phyloP scores from a whole-genome alignment of 805 yeast genomes.

The Saccharomycopsis malanga region DNA sequence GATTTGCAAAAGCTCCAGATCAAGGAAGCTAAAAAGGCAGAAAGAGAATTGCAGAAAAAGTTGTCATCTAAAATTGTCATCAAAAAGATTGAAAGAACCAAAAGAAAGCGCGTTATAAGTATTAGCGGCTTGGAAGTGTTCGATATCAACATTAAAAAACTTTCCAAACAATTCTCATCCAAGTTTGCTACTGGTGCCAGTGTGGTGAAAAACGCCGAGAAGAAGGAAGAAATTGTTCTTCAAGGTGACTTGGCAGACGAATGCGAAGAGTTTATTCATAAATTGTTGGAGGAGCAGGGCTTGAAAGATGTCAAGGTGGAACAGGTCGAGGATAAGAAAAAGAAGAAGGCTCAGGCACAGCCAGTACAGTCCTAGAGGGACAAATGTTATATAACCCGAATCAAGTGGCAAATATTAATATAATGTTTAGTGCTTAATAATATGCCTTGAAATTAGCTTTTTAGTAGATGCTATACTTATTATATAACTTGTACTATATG shows the following conservation, averaged over 20 bases:
- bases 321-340: slow-evolving; percentile 71
- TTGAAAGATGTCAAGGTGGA: slow-evolving; percentile 83
- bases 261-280: slow-evolving; percentile 68
- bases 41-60: slow-evolving; percentile 73
- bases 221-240: slow-evolving; percentile 83
- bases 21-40: slow-evolving; percentile 78
- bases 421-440: no score
- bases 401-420: no score
- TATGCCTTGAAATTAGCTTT: no score
- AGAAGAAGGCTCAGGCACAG: slow-evolving; percentile 23
- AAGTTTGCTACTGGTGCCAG: slow-evolving; percentile 96
- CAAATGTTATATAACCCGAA: no score
- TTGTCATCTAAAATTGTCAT: slow-evolving; percentile 74
- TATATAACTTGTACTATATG: neutral
- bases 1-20: slow-evolving; percentile 80
- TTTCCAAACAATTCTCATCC: slow-evolving; percentile 86
- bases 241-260: slow-evolving; percentile 96
- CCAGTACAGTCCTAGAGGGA: no score
- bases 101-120: slow-evolving; percentile 80
- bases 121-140: slow-evolving; percentile 84
- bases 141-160: slow-evolving; percentile 81
- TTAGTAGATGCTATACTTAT: no score
- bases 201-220: slow-evolving; percentile 82
- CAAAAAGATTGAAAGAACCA: slow-evolving; percentile 84
- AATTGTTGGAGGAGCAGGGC: slow-evolving; percentile 73